Evolutionary conservation across 805 yeast species (phyloP), one percentile per base, ranked within the genome.

Genomic region (Candida caryicola): DNA sequence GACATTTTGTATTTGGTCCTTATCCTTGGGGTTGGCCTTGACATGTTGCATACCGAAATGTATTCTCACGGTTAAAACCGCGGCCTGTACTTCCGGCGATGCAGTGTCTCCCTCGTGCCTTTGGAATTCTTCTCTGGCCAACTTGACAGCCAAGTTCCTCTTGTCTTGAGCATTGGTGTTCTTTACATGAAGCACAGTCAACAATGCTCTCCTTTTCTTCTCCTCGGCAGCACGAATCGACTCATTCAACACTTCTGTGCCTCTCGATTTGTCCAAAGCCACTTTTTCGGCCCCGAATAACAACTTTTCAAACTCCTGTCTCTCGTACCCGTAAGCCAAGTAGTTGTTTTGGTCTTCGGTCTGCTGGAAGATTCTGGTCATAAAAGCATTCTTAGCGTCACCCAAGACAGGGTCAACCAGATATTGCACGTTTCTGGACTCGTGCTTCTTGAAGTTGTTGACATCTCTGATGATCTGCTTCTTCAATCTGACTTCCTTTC

Each of bases 51-150:
- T 86, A 45, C 86, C 69, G 47, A 77, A 81, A 49, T 83, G 85
- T 50, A 93, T 87, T 53, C 78, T 77, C 34, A 87, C 82, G 0
- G 98, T 88, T 66, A 82, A 66, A 18, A 86, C 75, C 2, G 97
- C 98, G 2, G 98, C 96, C 63, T 90, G 97, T 17, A 90, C 96
- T 64, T 91, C 98, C 37, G 95, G 80, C 2, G 96, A 86, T 2
- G 95, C 97, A 1, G 96, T 86, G 59, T 93, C 98, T 37, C 95
- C 96, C 32, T 81, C 88, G 46, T 75, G 73, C 53, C 95, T 74
- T 50, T 79, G 81, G 61, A 91, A 90, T 64, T 91, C 97, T 50
- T 75, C 65, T 35, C 79, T 72, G 1, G 97, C 96, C 32, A 83
- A 59, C 32, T 64, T 64, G 2, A 78, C 68, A 19, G 87, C 84